Evolutionary conservation across 768 basidiomycete species (phyloP), one percentile per base, ranked within the genome.

Genomic region (Auricularia sp.): DNA sequence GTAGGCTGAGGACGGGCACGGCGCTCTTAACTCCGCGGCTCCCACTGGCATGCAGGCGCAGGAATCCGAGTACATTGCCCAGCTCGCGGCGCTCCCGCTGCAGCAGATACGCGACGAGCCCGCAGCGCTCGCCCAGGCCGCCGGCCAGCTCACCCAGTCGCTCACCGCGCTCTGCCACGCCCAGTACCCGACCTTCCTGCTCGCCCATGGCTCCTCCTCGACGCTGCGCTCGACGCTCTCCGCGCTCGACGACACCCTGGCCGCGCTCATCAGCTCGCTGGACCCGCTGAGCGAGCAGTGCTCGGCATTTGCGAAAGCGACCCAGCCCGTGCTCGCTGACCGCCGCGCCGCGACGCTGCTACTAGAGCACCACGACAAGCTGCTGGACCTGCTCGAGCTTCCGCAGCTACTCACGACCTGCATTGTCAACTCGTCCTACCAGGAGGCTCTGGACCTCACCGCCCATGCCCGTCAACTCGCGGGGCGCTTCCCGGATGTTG

Each of bases 361-460:
- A n/a, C 83, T 93, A 65, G 95, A 98, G 70, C 91, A 96, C 70
- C 90, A 93, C 71, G 93, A 96, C 73, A 94, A 94, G 74, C 83
- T 98, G 66, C 83, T 90, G 67, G 94, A 98, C 73, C 76, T 98
- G 42, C 84, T 98, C 64, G 94, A 97, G 69, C 83, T 95, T 60
- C 93, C 96, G 8, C 79, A 90, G 61, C 82, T 99, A 36, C 88
- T 97, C 71, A 92, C 96, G 72, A 91, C 93, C 1, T 98, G 93
- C 72, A 90, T 97, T 14, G 84, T 93, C 44, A 93, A 93, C 70
- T 93, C 93, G 6, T 89, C 91, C 74, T 98, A 94, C 77, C 81
- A 86, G 62, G 97, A 98, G 72, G 95, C 94, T 0, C 82, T 98
- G 64, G 88, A 93, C 34, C 82, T 98, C 44, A 83, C 89, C 4